A percentile compares a stretch with the other conserved stretches of the same genome.
Conservation (phyloP, 2,329 filamentous ascomycete species). For the Fusarium nurragi region DNA sequence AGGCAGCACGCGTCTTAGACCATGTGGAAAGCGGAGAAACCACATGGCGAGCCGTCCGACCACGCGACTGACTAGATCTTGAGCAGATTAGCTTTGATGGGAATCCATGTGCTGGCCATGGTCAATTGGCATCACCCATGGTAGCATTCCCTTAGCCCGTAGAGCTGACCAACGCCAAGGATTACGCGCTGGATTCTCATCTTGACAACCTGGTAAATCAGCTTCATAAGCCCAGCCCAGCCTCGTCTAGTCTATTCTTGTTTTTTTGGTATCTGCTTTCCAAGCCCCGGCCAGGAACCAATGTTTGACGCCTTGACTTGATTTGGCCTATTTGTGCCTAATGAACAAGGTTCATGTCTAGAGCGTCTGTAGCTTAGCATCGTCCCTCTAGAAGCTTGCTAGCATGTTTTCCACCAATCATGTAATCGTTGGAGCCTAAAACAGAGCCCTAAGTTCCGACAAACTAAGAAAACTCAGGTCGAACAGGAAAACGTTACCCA, state of each 20-base stretch:
- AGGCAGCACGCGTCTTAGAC: background rate
- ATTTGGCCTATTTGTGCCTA: background rate
- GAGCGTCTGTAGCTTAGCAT: slow-evolving; percentile 1
- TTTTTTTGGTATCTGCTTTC: background rate
- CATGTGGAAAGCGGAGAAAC: slow-evolving; percentile 27
- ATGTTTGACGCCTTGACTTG: background rate
- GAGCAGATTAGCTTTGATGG: slow-evolving; percentile 15
- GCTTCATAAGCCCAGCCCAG: background rate
- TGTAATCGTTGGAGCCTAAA: background rate
- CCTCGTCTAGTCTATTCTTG: background rate
- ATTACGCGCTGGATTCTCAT: background rate
- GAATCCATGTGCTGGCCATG: slow-evolving; percentile 14
- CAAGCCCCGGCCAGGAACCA: background rate
- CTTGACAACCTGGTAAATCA: slow-evolving; percentile 10
- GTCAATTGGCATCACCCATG: background rate
- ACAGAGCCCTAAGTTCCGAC: background rate
- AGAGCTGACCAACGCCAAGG: background rate
- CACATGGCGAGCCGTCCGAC: slow-evolving; percentile 26
- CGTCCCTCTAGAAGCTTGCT: background rate
- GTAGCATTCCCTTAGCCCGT: slow-evolving; percentile 7
- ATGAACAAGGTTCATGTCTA: slow-evolving; percentile 24
- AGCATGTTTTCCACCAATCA: background rate
- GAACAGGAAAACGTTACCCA: slow-evolving; percentile 4
- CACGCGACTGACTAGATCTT: slow-evolving; percentile 30
- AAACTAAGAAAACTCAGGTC: background rate